Conservation (phyloP, 2,329 filamentous ascomycete genomes). For the Alternaria burnsii region DNA sequence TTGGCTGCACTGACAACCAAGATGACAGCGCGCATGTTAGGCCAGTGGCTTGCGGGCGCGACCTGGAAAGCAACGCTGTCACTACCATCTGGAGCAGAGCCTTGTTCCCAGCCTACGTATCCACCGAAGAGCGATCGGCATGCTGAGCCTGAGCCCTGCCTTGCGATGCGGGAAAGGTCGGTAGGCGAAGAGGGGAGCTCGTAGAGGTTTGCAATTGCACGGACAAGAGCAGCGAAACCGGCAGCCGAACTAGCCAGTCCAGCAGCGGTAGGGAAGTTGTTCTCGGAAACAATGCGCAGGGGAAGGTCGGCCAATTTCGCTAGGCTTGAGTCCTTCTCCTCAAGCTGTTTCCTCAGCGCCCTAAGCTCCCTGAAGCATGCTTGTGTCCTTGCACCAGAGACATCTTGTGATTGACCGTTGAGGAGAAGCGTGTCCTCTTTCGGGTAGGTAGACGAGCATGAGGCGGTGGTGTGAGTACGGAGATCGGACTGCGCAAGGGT, state of each 20-base stretch:
- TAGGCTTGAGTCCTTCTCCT: constrained; percentile 74
- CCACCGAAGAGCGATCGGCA: constrained; percentile 94
- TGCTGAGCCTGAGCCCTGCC: constrained; percentile 93
- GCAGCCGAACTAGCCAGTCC: constrained; percentile 76
- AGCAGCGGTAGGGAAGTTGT: constrained; percentile 98
- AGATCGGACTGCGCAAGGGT: constrained; percentile 94
- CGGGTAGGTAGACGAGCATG: constrained; percentile 78
- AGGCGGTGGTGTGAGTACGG: constrained; percentile 93
- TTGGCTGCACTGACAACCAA: constrained; percentile 92
- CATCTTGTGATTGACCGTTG: constrained; percentile 83
- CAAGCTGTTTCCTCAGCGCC: constrained; percentile 76
- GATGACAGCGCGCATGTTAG: constrained; percentile 89
- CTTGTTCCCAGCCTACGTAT: constrained; percentile 94
- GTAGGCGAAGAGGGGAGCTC: constrained; percentile 80
- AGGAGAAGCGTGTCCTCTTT: constrained; percentile 77
- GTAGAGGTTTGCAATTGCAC: constrained; percentile 92
- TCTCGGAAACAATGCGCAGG: constrained; percentile 89
- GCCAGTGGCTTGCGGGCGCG: constrained; percentile 90
- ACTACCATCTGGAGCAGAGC: constrained; percentile 75
- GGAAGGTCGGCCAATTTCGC: constrained; percentile 80
- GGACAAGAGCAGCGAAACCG: constrained; percentile 73
- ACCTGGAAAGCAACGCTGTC: constrained; percentile 91
- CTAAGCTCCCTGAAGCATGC: constrained; percentile 91
- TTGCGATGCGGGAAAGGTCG: constrained; percentile 86
- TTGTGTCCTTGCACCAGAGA: constrained; percentile 88